Conservation (phyloP, 139 green algal genomes). For the Asterochloris sp. region DNA sequence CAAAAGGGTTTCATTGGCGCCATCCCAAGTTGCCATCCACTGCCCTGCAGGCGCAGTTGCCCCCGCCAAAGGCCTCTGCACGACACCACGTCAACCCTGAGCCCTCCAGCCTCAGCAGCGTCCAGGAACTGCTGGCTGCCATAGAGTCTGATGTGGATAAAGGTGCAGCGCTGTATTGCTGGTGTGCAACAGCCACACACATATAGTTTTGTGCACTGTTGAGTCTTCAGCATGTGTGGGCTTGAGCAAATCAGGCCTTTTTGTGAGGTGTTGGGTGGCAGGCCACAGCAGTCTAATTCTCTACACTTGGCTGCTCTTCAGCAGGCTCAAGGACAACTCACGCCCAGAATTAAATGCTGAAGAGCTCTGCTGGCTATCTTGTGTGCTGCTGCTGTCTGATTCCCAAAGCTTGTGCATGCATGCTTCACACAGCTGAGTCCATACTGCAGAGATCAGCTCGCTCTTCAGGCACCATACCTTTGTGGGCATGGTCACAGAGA, state of each 20-base stretch:
- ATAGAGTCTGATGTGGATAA: neutral
- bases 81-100: neutral
- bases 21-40: too few relatives aligned
- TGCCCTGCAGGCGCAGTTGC: too few relatives aligned
- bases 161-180: neutral
- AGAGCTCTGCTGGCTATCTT: slow-evolving; percentile 25
- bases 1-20: too few relatives aligned
- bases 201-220: neutral
- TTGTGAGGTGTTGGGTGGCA: too few relatives aligned
- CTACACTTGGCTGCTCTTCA: too few relatives aligned
- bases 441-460: too few relatives aligned
- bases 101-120: neutral
- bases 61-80: too few relatives aligned
- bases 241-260: neutral
- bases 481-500: slow-evolving; percentile 44
- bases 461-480: slow-evolving; percentile 28
- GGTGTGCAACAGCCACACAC: neutral
- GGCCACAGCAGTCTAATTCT: too few relatives aligned
- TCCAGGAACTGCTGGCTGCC: slow-evolving; percentile 1
- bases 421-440: too few relatives aligned
- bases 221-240: neutral
- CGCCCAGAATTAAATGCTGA: neutral
- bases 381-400: too few relatives aligned
- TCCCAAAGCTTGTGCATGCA: too few relatives aligned
- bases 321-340: too few relatives aligned